Evolutionary conservation across 306 rosid species (phyloP), one percentile per base, ranked within the genome.

Genomic region (Alnus glutinosa): DNA sequence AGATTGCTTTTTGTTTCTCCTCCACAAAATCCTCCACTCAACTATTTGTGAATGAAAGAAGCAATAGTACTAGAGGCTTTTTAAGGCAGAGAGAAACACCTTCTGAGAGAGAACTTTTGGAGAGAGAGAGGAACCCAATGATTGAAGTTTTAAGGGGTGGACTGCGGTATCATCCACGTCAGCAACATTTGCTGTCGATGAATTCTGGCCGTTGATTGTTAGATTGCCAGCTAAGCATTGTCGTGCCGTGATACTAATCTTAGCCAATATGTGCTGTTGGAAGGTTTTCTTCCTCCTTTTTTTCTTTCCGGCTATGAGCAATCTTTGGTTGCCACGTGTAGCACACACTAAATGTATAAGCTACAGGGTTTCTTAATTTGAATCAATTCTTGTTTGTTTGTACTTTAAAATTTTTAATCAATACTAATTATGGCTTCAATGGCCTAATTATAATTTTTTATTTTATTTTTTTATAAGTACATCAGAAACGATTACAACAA

Each of bases 171-270:
- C 79, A 70, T 83, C 94, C 96, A 90, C 90, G 50, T 92, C 85
- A 82, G 81, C 88, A 64, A 44, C 58, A 42, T 19, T 70, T 81
- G 82, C 80, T 66, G 86, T 82, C 82, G 68, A 83, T 58, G 75
- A 70, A 86, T 77, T 78, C 73, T 87, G 80, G 77, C 87, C 89
- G 69, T 89, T 78, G 92, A 92, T 89, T 78, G 74, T 75, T 83
- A 75, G 80, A 80, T 86, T 86, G 90, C 95, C 97, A 92, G 91
- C 92, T 83, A 87, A 87, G 92, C 91, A 83, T 77, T 69, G 75
- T 85, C 83, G 62, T 86, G 49, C 58, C 23, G 46, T 61, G 79
- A 75, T 57, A 74, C 78, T 71, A 15, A 79, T 82, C 80, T 71
- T 87, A 85, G 59, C 91, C 81, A 74, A 78, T 15, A 74, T 88